Evolutionary conservation across 805 yeast genomes (phyloP).

Genomic region (Ogataea philodendri): DNA sequence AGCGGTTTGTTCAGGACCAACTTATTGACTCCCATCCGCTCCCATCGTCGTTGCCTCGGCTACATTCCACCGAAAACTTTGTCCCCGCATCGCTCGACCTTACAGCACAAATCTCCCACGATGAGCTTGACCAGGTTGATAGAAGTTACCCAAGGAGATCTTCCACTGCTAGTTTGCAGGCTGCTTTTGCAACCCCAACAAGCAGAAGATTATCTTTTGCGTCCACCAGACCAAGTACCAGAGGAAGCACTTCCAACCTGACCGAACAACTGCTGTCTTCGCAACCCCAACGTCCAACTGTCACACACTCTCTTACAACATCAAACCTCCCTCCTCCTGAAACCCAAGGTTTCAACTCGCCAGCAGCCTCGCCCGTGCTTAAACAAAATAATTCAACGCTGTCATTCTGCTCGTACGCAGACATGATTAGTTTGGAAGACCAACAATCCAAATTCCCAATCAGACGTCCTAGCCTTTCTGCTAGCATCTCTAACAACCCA

Average conservation of each 20-base stretch:
- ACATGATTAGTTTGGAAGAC: conserved; percentile 69
- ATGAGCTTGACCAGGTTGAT: conserved; percentile 37
- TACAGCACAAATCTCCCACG: conserved; percentile 41
- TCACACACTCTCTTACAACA: conserved; percentile 12
- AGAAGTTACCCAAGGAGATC: conserved; percentile 52
- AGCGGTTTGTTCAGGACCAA: conserved; percentile 64
- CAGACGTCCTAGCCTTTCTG: conserved; percentile 58
- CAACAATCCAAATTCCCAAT: conserved; percentile 37
- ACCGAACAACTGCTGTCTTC: conserved; percentile 26
- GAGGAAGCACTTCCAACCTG: conserved; percentile 27
- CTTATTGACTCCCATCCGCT: conserved; percentile 32
- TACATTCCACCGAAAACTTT: conserved; percentile 46
- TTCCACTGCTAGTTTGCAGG: conserved; percentile 49
- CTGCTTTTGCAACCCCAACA: conserved; percentile 29
- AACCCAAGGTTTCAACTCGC: conserved; percentile 28
- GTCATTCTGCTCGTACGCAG: conserved; percentile 75
- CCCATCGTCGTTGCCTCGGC: conserved; percentile 34
- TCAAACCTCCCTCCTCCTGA: conserved; percentile 12
- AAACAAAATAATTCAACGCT: conserved; percentile 35
- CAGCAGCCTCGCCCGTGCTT: conserved; percentile 34
- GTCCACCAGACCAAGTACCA: conserved; percentile 21
- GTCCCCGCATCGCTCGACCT: conserved; percentile 58
- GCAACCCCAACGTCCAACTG: conserved; percentile 20
- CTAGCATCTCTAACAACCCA: conserved; percentile 37
- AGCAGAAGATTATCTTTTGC: conserved; percentile 21